Conservation (phyloP, 2,329 filamentous ascomycete genomes). For the Emergomyces orientalis region DNA sequence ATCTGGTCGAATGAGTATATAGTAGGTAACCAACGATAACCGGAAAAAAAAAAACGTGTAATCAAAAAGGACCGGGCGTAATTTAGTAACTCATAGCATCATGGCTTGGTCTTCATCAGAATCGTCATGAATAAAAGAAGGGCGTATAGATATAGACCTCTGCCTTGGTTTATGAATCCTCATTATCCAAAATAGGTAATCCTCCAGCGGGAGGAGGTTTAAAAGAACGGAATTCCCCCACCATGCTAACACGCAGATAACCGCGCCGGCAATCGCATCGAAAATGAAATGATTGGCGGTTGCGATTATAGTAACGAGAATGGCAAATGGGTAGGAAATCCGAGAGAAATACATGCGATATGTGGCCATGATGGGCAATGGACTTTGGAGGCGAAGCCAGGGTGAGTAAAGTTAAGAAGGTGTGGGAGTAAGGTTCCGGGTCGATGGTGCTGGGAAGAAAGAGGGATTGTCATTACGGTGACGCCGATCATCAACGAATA, state of each 20-base stretch:
- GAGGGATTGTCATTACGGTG: constrained; percentile 57
- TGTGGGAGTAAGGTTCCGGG: constrained; percentile 28
- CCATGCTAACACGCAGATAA: constrained; percentile 59
- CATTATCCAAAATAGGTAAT: constrained; percentile 56
- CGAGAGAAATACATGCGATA: constrained; percentile 41
- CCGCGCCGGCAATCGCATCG: constrained; percentile 59
- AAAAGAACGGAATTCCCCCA: constrained; percentile 45
- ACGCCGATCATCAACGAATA: constrained; percentile 65
- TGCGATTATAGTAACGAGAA: constrained; percentile 58
- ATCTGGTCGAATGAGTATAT: neutral
- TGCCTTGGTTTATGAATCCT: constrained; percentile 55
- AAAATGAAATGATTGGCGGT: constrained; percentile 66
- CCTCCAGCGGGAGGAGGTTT: constrained; percentile 57
- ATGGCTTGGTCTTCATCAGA: constrained; percentile 12
- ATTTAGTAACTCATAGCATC: neutral
- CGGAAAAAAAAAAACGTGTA: neutral
- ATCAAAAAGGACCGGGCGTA: neutral
- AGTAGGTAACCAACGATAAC: neutral
- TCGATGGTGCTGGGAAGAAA: constrained; percentile 45
- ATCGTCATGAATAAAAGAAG: constrained; percentile 13
- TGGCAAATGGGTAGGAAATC: constrained; percentile 54
- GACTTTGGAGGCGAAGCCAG: constrained; percentile 23
- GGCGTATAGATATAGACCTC: constrained; percentile 7
- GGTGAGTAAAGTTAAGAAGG: constrained; percentile 24
- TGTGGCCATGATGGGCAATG: constrained; percentile 44